A percentile compares a stretch with the other conserved stretches of the same genome.
These are phyloP conservation scores for Microbotryum saponariae DNA, from an alignment of 1,284 basidiomycete species.

Conservation along the genomic window DNA sequence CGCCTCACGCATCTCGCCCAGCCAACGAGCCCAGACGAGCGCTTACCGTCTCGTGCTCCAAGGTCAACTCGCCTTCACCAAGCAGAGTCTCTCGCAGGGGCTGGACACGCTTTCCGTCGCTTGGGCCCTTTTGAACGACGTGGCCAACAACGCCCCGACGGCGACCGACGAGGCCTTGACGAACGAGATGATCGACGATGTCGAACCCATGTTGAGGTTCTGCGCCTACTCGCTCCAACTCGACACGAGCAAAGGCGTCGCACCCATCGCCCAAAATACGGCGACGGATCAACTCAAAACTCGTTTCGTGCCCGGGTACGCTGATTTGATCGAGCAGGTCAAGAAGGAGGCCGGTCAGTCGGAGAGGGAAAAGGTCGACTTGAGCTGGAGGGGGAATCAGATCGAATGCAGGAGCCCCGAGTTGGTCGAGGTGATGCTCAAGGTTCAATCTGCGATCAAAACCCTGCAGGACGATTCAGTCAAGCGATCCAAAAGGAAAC, in stretches of 20 bases:
- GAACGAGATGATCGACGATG: conserved; percentile 71
- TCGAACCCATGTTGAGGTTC: conserved; percentile 84
- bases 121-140: conserved; percentile 62
- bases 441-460: conserved; percentile 70
- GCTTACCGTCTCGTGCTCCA: conserved; percentile 43
- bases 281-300: conserved; percentile 49
- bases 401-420: conserved; percentile 86
- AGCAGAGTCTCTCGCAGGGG: conserved; percentile 67
- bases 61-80: conserved; percentile 46
- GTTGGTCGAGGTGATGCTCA: conserved; percentile 75
- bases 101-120: conserved; percentile 69
- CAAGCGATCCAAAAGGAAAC: conserved; percentile 7
- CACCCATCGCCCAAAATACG: conserved; percentile 4
- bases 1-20: conserved; percentile 13
- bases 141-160: conserved; percentile 61
- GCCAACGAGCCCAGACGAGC: conserved; percentile 37
- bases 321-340: conserved; percentile 50
- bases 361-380: conserved; percentile 39
- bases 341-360: conserved; percentile 48
- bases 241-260: conserved; percentile 22
- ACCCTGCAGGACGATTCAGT: conserved; percentile 42
- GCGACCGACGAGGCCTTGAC: conserved; percentile 86
- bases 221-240: conserved; percentile 72
- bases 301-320: conserved; percentile 56
- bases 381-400: conserved; percentile 72